These are phyloP conservation scores for Mrakia gelida DNA, from an alignment of 768 basidiomycete species.

Conservation along the genomic window DNA sequence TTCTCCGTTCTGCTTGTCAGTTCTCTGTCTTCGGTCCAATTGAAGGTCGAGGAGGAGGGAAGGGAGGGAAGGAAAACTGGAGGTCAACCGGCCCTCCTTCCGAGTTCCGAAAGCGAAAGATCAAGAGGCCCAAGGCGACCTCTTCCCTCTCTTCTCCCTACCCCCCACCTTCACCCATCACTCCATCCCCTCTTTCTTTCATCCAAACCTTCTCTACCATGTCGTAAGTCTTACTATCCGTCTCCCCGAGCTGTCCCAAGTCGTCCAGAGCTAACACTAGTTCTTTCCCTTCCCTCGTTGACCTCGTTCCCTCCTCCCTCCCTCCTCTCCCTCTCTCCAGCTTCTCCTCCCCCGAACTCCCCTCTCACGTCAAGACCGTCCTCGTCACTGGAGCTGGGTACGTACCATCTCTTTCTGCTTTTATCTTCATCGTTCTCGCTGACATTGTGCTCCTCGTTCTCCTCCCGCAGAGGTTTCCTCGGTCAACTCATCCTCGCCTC, in stretches of 20 bases:
- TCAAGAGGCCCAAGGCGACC: not conserved
- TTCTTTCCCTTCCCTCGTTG: not conserved
- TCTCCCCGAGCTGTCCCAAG: not conserved
- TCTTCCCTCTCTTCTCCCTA: not conserved
- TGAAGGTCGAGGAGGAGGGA: too few relatives aligned
- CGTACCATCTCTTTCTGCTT: not conserved
- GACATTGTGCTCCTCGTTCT: not conserved
- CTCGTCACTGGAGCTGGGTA: constrained; percentile 27
- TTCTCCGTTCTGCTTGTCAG: too few relatives aligned
- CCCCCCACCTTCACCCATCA: not conserved
- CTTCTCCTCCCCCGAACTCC: constrained; percentile 7
- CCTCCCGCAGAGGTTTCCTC: constrained; percentile 38
- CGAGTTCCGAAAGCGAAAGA: not conserved
- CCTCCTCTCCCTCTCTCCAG: not conserved
- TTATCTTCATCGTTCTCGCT: not conserved
- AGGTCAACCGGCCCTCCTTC: too few relatives aligned
- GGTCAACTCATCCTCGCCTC: constrained; percentile 42
- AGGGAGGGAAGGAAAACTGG: too few relatives aligned
- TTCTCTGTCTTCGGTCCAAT: too few relatives aligned
- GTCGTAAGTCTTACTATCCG: not conserved
- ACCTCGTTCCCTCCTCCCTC: too few relatives aligned
- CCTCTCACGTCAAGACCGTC: constrained; percentile 22
- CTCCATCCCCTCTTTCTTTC: not conserved
- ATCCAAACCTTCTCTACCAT: not conserved
- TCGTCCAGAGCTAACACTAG: not conserved